Percentiles rank a stretch among this genome's conserved stretches.
phyloP scores from a whole-genome alignment of 1,284 basidiomycete genomes.

The Naganishia albida region DNA sequence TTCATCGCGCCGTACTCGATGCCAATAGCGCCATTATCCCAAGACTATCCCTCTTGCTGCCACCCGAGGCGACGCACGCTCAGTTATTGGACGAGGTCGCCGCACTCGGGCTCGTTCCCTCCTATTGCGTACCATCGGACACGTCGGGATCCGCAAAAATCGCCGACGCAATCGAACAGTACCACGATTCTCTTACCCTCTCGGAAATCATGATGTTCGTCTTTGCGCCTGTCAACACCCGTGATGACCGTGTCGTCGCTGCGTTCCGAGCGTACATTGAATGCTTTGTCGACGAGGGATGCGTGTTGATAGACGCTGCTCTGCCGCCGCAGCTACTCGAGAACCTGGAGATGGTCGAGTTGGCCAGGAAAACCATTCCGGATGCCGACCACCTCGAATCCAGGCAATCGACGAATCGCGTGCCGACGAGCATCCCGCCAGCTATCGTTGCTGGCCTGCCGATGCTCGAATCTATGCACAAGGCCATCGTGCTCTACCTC shows the following conservation, averaged over 20 bases:
- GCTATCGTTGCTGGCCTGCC: constrained; percentile 46
- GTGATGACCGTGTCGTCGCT: constrained; percentile 53
- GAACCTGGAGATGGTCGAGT: constrained; percentile 57
- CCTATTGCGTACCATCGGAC: constrained; percentile 56
- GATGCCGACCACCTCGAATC: constrained; percentile 17
- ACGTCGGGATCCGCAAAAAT: constrained; percentile 51
- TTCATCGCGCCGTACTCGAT: constrained; percentile 56
- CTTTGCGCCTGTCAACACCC: constrained; percentile 56
- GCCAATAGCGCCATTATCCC: constrained; percentile 44
- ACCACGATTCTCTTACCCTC: constrained; percentile 56
- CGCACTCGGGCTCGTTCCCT: constrained; percentile 57
- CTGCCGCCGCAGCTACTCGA: constrained; percentile 55
- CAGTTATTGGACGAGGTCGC: constrained; percentile 44
- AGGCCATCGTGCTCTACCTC: constrained; percentile 76
- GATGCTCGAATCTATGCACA: constrained; percentile 78
- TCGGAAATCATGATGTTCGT: constrained; percentile 59
- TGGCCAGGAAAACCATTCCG: constrained; percentile 42
- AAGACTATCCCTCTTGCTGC: constrained; percentile 54
- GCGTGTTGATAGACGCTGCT: constrained; percentile 52
- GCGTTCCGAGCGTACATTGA: constrained; percentile 52
- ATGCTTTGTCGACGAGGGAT: constrained; percentile 50
- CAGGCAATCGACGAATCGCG: constrained; percentile 9
- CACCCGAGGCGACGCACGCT: constrained; percentile 46
- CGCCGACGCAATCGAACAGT: constrained; percentile 48
- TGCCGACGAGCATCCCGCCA: constrained; percentile 36